Conservation (phyloP, 768 basidiomycete species). For the Lactifluus subvellereus region DNA sequence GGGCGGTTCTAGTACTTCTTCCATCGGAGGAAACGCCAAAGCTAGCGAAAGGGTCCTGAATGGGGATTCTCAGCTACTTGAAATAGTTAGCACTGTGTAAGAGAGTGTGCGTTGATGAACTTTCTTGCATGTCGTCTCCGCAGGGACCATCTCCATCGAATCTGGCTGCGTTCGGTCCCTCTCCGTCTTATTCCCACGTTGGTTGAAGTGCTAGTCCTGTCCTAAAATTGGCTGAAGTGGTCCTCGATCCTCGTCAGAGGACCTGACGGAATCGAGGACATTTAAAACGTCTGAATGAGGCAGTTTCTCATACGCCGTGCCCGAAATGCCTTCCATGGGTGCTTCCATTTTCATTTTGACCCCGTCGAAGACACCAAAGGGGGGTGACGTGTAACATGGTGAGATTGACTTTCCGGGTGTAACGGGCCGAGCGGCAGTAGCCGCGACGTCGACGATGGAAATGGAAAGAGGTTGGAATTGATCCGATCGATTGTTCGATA, state of each 20-base stretch:
- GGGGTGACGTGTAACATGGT: background rate
- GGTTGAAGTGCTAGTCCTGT: too few species aligned
- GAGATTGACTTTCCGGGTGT: too few species aligned
- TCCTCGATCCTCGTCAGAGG: too few species aligned
- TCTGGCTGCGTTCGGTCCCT: background rate
- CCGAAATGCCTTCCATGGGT: background rate
- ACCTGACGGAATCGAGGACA: background rate
- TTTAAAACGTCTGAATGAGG: background rate
- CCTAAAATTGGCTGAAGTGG: too few species aligned
- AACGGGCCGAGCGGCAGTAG: conserved; percentile 7
- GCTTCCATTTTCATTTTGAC: conserved; percentile 18
- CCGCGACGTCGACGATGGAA: background rate
- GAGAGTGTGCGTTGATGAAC: conserved; percentile 2
- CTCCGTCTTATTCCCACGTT: conserved; percentile 1
- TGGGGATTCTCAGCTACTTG: conserved; percentile 5
- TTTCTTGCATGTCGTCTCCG: conserved; percentile 3
- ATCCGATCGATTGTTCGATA: conserved; percentile 4
- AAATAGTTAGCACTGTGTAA: conserved; percentile 13
- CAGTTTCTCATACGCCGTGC: conserved; percentile 15
- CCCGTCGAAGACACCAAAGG: background rate
- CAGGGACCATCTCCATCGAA: conserved; percentile 12
- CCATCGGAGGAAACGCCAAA: background rate
- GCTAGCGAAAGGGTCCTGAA: background rate
- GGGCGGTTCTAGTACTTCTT: conserved; percentile 13
- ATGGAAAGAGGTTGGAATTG: background rate